Evolutionary conservation across 163 green algal species (phyloP).

Genomic region (Prototheca cutis): DNA sequence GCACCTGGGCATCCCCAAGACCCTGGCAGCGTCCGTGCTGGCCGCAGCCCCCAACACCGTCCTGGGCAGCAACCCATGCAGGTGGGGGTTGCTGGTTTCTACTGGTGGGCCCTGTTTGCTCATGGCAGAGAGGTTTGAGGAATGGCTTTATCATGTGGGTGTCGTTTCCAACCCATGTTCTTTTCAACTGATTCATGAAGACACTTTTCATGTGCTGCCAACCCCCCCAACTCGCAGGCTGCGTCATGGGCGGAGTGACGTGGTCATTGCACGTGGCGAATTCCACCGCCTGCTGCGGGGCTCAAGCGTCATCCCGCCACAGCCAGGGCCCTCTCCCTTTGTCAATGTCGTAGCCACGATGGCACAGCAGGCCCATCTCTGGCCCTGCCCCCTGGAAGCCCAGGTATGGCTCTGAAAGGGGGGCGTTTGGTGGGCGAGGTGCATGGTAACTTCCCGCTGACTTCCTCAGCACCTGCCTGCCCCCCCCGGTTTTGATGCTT

Average conservation of each 20-base stretch:
- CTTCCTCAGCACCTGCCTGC: too few species aligned
- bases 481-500: too few species aligned
- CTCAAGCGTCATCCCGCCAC: slow-evolving; percentile 50
- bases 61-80: slow-evolving; percentile 75
- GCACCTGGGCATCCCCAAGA: slow-evolving; percentile 49
- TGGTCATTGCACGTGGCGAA: slow-evolving; percentile 82
- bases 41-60: slow-evolving; percentile 29
- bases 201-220: too few species aligned
- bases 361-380: slow-evolving; percentile 84
- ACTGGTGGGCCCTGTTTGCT: not conserved
- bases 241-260: slow-evolving; percentile 51
- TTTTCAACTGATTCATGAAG: too few species aligned
- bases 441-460: too few species aligned
- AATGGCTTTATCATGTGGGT: too few species aligned
- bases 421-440: too few species aligned
- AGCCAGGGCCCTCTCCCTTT: slow-evolving; percentile 30
- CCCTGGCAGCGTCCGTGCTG: slow-evolving; percentile 41
- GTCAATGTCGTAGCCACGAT: slow-evolving; percentile 58
- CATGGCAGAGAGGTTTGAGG: too few species aligned
- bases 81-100: slow-evolving; percentile 17
- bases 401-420: slow-evolving; percentile 35
- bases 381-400: slow-evolving; percentile 69
- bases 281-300: slow-evolving; percentile 60
- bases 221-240: slow-evolving; percentile 22
- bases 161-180: too few species aligned